Evolutionary conservation across 2,329 filamentous ascomycete genomes (phyloP).

Genomic region (Herpotrichia juniperi): DNA sequence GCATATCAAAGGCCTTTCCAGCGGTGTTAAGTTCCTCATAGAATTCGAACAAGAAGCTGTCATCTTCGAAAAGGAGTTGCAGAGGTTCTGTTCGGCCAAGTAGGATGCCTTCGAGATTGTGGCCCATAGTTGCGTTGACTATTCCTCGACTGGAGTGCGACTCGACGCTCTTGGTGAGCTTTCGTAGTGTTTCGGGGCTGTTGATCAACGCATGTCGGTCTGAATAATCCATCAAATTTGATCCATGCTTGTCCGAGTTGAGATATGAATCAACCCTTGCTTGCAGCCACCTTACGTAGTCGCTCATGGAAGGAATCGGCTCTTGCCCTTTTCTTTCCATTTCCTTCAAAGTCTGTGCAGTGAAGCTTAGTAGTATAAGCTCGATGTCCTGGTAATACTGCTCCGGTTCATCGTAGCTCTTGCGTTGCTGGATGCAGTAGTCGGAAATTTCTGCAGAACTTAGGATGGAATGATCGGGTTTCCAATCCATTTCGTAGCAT

Average conservation of each 20-base stretch:
- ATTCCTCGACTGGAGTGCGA: no score
- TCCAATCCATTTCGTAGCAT: constrained; percentile 6
- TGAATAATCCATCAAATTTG: not conserved
- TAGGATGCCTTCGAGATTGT: not conserved
- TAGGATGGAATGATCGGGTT: constrained; percentile 1
- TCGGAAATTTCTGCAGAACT: not conserved
- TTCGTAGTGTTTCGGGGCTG: not conserved
- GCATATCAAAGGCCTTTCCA: not conserved
- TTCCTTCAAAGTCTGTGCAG: not conserved
- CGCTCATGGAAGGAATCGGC: not conserved
- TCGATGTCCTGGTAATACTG: not conserved
- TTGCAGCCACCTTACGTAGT: not conserved
- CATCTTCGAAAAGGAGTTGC: constrained; percentile 2
- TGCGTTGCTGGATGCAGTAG: not conserved
- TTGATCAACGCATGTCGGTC: not conserved
- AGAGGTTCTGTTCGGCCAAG: not conserved
- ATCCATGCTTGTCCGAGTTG: not conserved
- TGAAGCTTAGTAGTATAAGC: not conserved
- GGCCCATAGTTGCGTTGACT: no score
- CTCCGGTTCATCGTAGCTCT: not conserved
- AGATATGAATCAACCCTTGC: not conserved
- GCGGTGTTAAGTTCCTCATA: constrained; percentile 1
- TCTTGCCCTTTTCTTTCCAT: not conserved
- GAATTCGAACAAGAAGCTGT: not conserved
- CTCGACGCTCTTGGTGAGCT: not conserved